A percentile compares a stretch with the other conserved stretches of the same genome.
phyloP scores from a whole-genome alignment of 2,329 filamentous ascomycete genomes.

The Colletotrichum destructivum region DNA sequence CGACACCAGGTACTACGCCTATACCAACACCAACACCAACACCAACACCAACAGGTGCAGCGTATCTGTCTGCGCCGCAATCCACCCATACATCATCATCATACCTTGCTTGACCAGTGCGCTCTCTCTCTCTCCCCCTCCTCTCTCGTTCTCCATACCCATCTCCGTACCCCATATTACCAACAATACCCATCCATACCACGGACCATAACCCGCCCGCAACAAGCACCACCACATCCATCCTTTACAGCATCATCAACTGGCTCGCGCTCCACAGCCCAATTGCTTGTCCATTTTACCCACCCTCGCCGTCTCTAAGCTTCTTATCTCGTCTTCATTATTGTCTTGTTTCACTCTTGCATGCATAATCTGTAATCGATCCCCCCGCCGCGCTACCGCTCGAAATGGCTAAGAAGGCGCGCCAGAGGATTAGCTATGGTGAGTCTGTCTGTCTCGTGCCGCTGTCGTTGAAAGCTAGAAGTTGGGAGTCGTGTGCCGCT shows the following conservation, averaged over 20 bases:
- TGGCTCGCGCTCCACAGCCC: not conserved
- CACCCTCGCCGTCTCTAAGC: not conserved
- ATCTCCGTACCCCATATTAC: not conserved
- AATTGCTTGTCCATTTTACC: not conserved
- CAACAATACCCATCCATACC: not conserved
- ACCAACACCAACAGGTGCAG: not conserved
- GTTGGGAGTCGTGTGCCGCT: slow-evolving; percentile 21
- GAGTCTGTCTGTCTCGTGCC: slow-evolving; percentile 49
- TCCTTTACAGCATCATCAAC: slow-evolving; percentile 34
- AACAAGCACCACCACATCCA: slow-evolving; percentile 4
- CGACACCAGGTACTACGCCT: not conserved
- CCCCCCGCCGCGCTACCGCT: slow-evolving; percentile 34
- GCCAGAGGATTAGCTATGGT: slow-evolving; percentile 81
- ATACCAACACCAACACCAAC: not conserved
- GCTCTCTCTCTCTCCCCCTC: not conserved
- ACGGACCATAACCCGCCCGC: not conserved
- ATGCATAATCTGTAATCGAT: slow-evolving; percentile 38
- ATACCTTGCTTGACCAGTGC: slow-evolving; percentile 5
- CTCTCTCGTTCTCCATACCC: not conserved
- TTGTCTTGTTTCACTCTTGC: slow-evolving; percentile 20
- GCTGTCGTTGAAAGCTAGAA: not conserved
- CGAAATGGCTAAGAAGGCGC: slow-evolving; percentile 76
- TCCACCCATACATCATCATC: slow-evolving; percentile 12
- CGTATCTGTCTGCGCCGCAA: not conserved
- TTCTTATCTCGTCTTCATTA: not conserved